Conservation (phyloP, 306 rosid species). For the Dalbergia oliveri region DNA sequence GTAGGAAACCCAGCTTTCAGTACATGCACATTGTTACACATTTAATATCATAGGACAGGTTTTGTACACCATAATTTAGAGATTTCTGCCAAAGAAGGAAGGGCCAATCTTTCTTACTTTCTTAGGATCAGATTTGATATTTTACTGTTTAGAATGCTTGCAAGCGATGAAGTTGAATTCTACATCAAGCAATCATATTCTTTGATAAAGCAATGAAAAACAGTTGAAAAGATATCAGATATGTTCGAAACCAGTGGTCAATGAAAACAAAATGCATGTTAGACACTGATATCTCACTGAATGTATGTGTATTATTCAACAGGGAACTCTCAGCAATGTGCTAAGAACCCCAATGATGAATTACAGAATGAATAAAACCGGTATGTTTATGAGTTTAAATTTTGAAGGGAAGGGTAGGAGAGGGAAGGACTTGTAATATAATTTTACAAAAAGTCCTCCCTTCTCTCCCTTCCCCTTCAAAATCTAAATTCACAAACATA, state of each 20-base stretch:
- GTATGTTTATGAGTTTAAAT: no score
- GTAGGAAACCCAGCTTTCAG: neutral
- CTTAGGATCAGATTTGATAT: neutral
- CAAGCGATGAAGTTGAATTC: neutral
- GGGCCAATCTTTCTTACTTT: neutral
- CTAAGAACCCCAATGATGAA: no score
- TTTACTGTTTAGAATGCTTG: neutral
- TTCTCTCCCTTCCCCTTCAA: no score
- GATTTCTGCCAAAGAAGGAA: slow-evolving; percentile 13
- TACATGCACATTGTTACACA: neutral
- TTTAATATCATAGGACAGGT: neutral
- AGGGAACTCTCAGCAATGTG: no score
- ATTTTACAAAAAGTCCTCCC: no score
- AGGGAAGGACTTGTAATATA: no score
- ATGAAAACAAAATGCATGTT: neutral
- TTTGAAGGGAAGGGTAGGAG: no score
- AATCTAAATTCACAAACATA: no score
- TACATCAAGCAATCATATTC: neutral
- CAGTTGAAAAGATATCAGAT: neutral
- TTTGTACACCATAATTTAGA: neutral
- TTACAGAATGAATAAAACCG: no score
- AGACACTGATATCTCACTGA: no score
- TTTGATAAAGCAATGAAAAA: neutral
- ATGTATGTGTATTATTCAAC: no score
- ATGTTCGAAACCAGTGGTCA: neutral